Conservation (phyloP, 2,329 filamentous ascomycete species). For the Blastomyces silverae region DNA sequence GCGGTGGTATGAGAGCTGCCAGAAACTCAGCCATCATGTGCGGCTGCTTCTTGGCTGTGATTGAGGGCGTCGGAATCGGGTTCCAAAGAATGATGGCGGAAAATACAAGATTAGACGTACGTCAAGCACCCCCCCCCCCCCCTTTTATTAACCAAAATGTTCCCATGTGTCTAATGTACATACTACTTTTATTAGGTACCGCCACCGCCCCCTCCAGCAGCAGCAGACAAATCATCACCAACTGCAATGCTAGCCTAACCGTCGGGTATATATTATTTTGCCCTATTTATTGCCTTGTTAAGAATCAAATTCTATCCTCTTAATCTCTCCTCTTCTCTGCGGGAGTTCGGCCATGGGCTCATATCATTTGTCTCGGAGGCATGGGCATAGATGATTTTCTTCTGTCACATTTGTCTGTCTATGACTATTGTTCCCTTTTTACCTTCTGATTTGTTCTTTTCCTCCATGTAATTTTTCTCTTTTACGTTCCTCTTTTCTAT, state of each 20-base stretch:
- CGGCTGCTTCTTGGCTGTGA: constrained; percentile 86
- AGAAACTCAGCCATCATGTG: constrained; percentile 95
- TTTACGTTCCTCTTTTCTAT: background rate
- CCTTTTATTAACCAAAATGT: background rate
- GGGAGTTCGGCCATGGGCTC: constrained; percentile 11
- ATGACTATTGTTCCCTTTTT: background rate
- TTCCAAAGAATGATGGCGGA: constrained; percentile 93
- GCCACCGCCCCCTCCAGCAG: constrained; percentile 3
- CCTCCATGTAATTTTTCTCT: background rate
- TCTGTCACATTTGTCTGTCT: background rate
- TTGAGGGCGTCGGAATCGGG: constrained; percentile 94
- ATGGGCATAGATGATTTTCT: constrained; percentile 10
- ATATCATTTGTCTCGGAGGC: constrained; percentile 12
- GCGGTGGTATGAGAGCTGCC: constrained; percentile 85
- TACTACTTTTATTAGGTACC: background rate
- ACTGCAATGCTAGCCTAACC: constrained; percentile 9
- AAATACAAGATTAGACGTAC: constrained; percentile 72
- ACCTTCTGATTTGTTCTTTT: background rate
- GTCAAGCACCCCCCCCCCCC: background rate
- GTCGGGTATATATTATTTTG: constrained; percentile 1
- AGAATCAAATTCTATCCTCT: background rate
- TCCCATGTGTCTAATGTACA: constrained; percentile 8
- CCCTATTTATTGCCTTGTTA: background rate
- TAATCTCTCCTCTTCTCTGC: constrained; percentile 13
- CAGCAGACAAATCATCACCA: background rate